These are phyloP conservation scores for Fusarium proliferatum DNA, from an alignment of 2,329 filamentous ascomycete species.

Conservation along the genomic window DNA sequence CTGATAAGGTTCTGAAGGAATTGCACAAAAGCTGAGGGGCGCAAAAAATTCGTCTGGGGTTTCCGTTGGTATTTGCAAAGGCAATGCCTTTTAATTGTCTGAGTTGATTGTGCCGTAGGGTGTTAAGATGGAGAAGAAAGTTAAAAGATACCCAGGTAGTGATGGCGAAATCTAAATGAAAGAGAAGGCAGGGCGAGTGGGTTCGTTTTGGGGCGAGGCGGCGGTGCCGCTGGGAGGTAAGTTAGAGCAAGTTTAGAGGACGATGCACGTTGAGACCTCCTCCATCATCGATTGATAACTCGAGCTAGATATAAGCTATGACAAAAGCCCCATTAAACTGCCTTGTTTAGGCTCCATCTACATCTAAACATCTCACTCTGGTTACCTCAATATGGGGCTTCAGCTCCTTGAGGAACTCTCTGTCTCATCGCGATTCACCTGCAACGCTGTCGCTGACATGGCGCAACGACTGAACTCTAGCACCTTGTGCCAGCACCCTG, in stretches of 20 bases:
- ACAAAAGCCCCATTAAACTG: slow-evolving; percentile 21
- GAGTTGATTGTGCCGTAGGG: not conserved
- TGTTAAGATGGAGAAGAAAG: slow-evolving; percentile 8
- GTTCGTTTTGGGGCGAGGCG: slow-evolving; percentile 33
- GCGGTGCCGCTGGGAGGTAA: slow-evolving; percentile 21
- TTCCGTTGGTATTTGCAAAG: slow-evolving; percentile 1
- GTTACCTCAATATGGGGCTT: slow-evolving; percentile 29
- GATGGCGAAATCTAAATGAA: slow-evolving; percentile 30
- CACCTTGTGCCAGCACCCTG: slow-evolving; percentile 14
- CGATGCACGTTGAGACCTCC: slow-evolving; percentile 23
- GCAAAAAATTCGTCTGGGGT: not conserved
- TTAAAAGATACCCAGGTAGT: not conserved
- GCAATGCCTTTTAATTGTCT: slow-evolving; percentile 17
- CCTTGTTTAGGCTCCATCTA: slow-evolving; percentile 24
- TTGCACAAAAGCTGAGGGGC: not conserved
- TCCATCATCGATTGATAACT: slow-evolving; percentile 39
- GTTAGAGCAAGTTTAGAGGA: slow-evolving; percentile 20
- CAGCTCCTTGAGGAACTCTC: slow-evolving; percentile 28
- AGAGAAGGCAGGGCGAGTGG: slow-evolving; percentile 23
- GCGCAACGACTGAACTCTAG: slow-evolving; percentile 11
- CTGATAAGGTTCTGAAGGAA: slow-evolving; percentile 15
- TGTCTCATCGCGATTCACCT: slow-evolving; percentile 4
- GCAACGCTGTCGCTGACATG: slow-evolving; percentile 8
- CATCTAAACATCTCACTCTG: slow-evolving; percentile 1
- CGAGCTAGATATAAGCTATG: slow-evolving; percentile 26